These are phyloP conservation scores for Hypoxylon lenormandii DNA, from an alignment of 495 filamentous ascomycete species.

Conservation along the genomic window DNA sequence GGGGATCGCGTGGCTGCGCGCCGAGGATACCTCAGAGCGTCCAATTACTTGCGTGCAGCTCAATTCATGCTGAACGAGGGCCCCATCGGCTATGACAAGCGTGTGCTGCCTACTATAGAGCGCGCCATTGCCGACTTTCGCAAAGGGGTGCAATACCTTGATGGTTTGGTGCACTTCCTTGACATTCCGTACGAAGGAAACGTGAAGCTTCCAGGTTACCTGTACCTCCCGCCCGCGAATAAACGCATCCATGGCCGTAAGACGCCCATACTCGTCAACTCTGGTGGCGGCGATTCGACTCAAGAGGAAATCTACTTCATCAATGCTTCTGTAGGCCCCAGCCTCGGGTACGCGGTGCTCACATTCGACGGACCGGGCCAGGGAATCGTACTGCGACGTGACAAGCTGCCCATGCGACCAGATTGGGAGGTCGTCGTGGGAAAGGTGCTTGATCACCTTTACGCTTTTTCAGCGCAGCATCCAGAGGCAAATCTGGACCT, in stretches of 20 bases:
- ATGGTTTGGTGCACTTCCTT: not conserved
- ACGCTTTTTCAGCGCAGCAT: constrained; percentile 3
- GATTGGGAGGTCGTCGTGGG: constrained; percentile 51
- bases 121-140: too few species aligned
- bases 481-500: constrained; percentile 59
- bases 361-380: constrained; percentile 66
- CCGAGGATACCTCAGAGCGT: constrained; percentile 53
- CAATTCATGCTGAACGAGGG: constrained; percentile 50
- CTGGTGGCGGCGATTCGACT: constrained; percentile 57
- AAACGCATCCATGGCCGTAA: constrained; percentile 45
- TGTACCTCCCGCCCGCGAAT: constrained; percentile 54
- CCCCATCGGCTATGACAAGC: too few species aligned
- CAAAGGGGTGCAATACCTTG: not conserved
- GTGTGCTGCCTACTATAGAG: too few species aligned
- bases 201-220: constrained; percentile 53
- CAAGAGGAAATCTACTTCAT: constrained; percentile 64
- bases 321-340: constrained; percentile 24
- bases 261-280: constrained; percentile 57
- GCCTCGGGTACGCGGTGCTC: constrained; percentile 62
- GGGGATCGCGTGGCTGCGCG: constrained; percentile 49
- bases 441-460: constrained; percentile 55
- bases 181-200: constrained; percentile 58
- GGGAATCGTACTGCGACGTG: constrained; percentile 52
- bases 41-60: constrained; percentile 58
- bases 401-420: constrained; percentile 51